These are phyloP conservation scores for Phialophora chinensis DNA, from an alignment of 2,329 filamentous ascomycete species.

Conservation along the genomic window DNA sequence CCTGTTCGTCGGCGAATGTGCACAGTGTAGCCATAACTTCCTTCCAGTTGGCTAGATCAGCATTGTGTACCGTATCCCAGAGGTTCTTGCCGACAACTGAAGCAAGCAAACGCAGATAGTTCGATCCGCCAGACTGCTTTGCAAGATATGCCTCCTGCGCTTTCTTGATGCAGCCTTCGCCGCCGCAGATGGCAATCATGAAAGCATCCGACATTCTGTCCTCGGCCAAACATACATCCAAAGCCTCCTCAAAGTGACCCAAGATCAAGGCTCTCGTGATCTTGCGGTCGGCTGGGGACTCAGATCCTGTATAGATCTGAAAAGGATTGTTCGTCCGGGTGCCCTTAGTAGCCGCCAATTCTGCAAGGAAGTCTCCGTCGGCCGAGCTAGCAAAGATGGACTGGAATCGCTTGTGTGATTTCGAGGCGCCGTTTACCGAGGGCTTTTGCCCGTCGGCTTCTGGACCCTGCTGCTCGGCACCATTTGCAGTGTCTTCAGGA, in stretches of 20 bases:
- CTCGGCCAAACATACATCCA: conserved; percentile 86
- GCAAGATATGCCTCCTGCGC: conserved; percentile 90
- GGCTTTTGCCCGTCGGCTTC: conserved; percentile 45
- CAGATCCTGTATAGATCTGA: conserved; percentile 82
- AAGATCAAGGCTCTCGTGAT: conserved; percentile 89
- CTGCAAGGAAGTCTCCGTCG: conserved; percentile 83
- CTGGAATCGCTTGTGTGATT: conserved; percentile 69
- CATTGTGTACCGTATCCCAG: conserved; percentile 98
- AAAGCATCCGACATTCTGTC: conserved; percentile 94
- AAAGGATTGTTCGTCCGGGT: conserved; percentile 95
- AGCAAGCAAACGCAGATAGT: conserved; percentile 86
- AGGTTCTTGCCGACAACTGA: conserved; percentile 96
- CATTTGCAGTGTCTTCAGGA: conserved; percentile 58
- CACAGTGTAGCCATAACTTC: conserved; percentile 95
- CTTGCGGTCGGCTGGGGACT: conserved; percentile 80
- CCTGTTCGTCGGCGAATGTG: conserved; percentile 87
- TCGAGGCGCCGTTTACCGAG: conserved; percentile 55
- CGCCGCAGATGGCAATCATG: conserved; percentile 96
- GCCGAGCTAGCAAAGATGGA: conserved; percentile 79
- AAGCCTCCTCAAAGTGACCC: conserved; percentile 86
- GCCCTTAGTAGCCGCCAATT: conserved; percentile 84
- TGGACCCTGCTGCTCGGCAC: conserved; percentile 39
- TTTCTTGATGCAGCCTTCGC: conserved; percentile 90
- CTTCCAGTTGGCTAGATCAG: conserved; percentile 91
- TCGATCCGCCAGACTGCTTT: conserved; percentile 79